These are phyloP conservation scores for Umbelopsis ramanniana DNA, from an alignment of 192 early-diverging fungal species.

Conservation along the genomic window DNA sequence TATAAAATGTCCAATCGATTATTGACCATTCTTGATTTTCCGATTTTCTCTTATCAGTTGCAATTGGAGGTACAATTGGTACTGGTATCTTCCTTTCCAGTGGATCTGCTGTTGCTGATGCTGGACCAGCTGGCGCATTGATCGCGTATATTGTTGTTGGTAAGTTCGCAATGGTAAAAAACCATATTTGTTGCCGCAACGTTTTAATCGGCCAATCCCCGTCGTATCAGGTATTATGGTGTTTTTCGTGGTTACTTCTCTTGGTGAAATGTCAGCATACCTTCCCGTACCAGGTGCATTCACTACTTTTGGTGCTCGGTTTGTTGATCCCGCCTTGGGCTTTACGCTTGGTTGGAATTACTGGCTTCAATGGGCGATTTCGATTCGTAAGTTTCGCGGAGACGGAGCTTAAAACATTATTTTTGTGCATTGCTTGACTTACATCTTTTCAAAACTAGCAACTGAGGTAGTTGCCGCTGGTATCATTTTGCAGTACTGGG, in stretches of 20 bases:
- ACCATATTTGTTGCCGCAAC: too few species aligned
- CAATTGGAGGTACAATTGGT: constrained; percentile 66
- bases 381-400: constrained; percentile 38
- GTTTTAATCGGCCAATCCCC: not conserved
- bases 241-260: constrained; percentile 70
- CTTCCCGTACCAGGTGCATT: constrained; percentile 82
- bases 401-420: not conserved
- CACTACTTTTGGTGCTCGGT: constrained; percentile 72
- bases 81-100: constrained; percentile 73
- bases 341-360: constrained; percentile 68
- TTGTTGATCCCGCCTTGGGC: constrained; percentile 78
- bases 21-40: not conserved
- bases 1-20: not conserved
- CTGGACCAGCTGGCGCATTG: constrained; percentile 71
- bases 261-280: constrained; percentile 85
- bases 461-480: constrained; percentile 81
- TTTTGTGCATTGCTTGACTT: not conserved
- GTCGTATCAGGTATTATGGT: constrained; percentile 61
- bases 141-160: constrained; percentile 51
- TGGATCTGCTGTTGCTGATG: constrained; percentile 60
- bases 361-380: constrained; percentile 68
- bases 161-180: not conserved
- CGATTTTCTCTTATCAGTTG: constrained; percentile 33
- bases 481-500: constrained; percentile 76
- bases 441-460: constrained; percentile 31